Base-by-base conservation (phyloP, 345 rosid species). In the Salix viminalis region DNA sequence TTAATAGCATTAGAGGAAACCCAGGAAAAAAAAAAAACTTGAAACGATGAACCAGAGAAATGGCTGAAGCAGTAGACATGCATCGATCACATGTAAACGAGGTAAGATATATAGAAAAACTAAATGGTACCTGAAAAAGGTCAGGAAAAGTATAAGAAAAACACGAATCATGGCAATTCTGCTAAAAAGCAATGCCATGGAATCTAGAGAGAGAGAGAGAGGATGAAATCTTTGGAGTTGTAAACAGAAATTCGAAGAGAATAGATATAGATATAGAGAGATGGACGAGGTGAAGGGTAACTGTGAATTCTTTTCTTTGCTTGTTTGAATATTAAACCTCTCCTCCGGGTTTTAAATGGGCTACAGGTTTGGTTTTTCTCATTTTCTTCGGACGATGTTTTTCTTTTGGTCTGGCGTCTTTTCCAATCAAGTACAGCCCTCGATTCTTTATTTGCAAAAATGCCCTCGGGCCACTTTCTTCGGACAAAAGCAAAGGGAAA, bases 401-500 rank as follows among this genome's bases (percentile, higher is more conserved):
- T 23, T 76, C 71, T 66, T 78, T 69, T 14, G 67, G 30, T 72
- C 62, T 28, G 39, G 26, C 28, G 18, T 79, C 85, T 73, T 77
- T 81, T 81, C 81, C 87, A 77, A 64, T 79, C 54, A 79, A 65
- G 52, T 81, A 70, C 69, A 70, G 37, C 64, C 24, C 24, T 70
- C 3, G 7, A 19, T 44, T 66, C 26, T 24, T 34, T 19, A 36
- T 48, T 34, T 79, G 62, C 87, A 34, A 64, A 68, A 75, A 73
- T 80, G 77, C 78, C 85, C 85, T 41, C 81, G 77, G 2, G 30
- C 82, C 76, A 62, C 88, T 92, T 89, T 84, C 93, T 92, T 89
- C 86, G 70, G 70, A 69, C 81, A 87, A 89, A 89, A 85, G 97
- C 80, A 92, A 90, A 84, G 81, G 79, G 50, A 77, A 77, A 82